Percentiles rank a stretch among this genome's conserved stretches.
Conservation (phyloP, 192 early-diverging fungal genomes). For the Coemansia sp. region DNA sequence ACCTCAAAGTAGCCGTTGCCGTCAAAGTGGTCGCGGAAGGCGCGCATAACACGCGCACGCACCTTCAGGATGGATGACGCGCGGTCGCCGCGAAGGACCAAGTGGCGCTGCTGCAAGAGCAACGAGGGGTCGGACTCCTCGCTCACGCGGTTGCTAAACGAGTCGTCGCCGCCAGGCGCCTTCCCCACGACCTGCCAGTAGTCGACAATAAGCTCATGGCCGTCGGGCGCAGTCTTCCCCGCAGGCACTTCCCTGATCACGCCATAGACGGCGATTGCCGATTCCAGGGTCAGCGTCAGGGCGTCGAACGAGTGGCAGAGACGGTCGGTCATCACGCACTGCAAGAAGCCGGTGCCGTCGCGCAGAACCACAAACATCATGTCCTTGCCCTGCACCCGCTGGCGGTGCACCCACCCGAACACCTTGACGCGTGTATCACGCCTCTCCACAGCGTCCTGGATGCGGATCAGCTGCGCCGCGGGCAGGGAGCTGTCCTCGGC, state of each 20-base stretch:
- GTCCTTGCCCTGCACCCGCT: conserved; percentile 94
- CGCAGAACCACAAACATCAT: conserved; percentile 94
- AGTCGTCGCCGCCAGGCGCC: conserved; percentile 93
- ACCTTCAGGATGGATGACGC: conserved; percentile 83
- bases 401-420: conserved; percentile 93
- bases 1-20: conserved; percentile 77
- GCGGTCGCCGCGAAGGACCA: conserved; percentile 92
- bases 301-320: conserved; percentile 96
- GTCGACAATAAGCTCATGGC: conserved; percentile 92
- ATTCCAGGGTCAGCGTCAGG: conserved; percentile 87
- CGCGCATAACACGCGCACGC: conserved; percentile 79
- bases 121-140: conserved; percentile 84
- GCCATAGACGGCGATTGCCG: conserved; percentile 88
- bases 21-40: conserved; percentile 96
- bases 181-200: conserved; percentile 93
- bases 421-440: conserved; percentile 81
- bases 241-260: conserved; percentile 82
- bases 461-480: conserved; percentile 76
- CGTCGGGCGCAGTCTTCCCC: conserved; percentile 94
- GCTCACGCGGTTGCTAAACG: conserved; percentile 87
- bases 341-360: conserved; percentile 92
- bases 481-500: conserved; percentile 71
- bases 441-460: conserved; percentile 60
- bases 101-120: conserved; percentile 90
- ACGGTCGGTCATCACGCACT: conserved; percentile 84